Base-by-base conservation (phyloP, 106 monocot species). In the Vanilla planifolia region DNA sequence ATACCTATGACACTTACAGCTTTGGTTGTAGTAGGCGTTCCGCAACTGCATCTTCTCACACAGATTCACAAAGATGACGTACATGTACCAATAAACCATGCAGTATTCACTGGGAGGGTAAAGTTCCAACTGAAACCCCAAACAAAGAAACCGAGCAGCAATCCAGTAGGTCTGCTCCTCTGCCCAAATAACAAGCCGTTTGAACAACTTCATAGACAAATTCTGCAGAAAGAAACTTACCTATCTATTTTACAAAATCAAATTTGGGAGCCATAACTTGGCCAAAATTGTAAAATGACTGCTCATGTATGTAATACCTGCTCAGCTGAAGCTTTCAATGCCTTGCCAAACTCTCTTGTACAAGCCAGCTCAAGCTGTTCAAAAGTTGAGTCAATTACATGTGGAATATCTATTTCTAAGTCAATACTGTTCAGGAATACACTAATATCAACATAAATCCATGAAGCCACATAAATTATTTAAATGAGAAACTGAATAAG, bases 81-180 rank as follows among this genome's bases (percentile, higher is more conserved):
- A 82, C 92, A 98, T 77, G 61, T 98, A 92, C 98, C 98, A 98
- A 67, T 98, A 98, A 17, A 98, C 79, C 98, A 98, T 98, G 73
- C 88, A 92, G 58, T 88, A 98, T 61, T 92, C 98, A 33, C 53
- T 40, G 22, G 92, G 65, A 69, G 81, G 79, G 66, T 88, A 98
- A 16, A 98, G 79, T 53, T 98, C 92, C 59, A 98, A 51, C 64
- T 98, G 82, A 66, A 98, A 98, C 42, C 98, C 98, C 68, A 98
- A 70, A 45, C 60, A 77, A 23, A 98, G 74, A 72, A 88, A 98
- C 60, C 92, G 79, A 42, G 85, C 88, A 61, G 98, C 91, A 77
- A 92, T 85, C 98, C 98, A 98, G 63, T 77, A 98, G 14, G 82
- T 88, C 41, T 88, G 81, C 64, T 98, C 79, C 57, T 88, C 79